phyloP scores from a whole-genome alignment of 768 basidiomycete genomes.

The Pisolithus orientalis region DNA sequence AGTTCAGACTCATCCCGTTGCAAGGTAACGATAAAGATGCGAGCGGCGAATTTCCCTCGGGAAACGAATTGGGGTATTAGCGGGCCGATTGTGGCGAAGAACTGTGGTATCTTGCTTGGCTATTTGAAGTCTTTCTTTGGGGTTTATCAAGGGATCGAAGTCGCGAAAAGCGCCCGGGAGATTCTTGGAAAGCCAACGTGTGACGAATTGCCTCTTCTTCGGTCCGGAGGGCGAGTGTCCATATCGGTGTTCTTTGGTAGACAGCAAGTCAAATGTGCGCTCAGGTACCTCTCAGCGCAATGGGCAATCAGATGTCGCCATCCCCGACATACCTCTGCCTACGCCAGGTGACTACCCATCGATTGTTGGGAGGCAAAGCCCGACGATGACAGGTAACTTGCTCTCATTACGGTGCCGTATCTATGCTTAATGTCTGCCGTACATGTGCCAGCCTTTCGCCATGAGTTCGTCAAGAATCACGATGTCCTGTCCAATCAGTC shows the following conservation, averaged over 20 bases:
- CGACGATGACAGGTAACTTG: conserved; percentile 62
- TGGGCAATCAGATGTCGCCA: conserved; percentile 32
- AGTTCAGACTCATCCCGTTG: conserved; percentile 65
- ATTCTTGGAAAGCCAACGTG: conserved; percentile 15
- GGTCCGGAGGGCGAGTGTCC: conserved; percentile 2
- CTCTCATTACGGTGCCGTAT: conserved; percentile 55
- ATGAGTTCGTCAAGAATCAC: conserved; percentile 49
- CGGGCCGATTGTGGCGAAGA: conserved; percentile 39
- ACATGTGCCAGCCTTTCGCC: conserved; percentile 47
- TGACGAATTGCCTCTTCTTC: conserved; percentile 7
- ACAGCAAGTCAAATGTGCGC: conserved; percentile 1
- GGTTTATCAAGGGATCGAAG: conserved; percentile 1
- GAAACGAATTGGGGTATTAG: conserved; percentile 42
- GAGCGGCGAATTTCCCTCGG: conserved; percentile 29
- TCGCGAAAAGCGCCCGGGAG: background rate
- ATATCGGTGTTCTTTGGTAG: background rate
- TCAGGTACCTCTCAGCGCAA: conserved; percentile 35
- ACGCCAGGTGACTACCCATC: background rate
- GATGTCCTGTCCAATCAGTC: conserved; percentile 54
- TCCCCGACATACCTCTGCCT: too few relatives aligned
- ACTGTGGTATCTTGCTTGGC: conserved; percentile 30
- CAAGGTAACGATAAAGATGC: conserved; percentile 53
- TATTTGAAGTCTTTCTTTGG: conserved; percentile 3
- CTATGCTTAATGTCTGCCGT: conserved; percentile 59
- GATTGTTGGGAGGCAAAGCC: conserved; percentile 67